Base-by-base conservation (phyloP, 2,329 filamentous ascomycete species). In the Anisogramma anomala region DNA sequence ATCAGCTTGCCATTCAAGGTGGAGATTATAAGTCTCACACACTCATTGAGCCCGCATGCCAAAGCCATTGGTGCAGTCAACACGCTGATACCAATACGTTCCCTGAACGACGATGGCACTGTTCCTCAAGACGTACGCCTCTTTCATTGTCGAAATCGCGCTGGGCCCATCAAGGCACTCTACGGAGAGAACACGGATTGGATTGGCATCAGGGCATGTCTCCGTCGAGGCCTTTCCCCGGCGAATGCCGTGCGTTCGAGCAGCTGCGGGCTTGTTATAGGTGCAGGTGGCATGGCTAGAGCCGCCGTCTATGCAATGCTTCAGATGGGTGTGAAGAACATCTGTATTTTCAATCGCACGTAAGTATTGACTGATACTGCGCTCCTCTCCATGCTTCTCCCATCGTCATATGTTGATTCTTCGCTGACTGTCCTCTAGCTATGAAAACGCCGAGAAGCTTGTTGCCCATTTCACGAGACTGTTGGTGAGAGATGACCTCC, bases 141-240 rank as follows among this genome's bases (percentile, higher is more conserved):
- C 14, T 67, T 68, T 45, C 60, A 63, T n/a, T 68, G 74, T 45
- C 67, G 74, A 41, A 79, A 79, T 47, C 69, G 75, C 32, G 69
- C 77, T 1, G 82, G 82, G 0, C 72, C 77, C 0, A 73, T 85
- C 6, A 72, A 73, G 47, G 80, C 78, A 0, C 65, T 87, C 0
- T 84, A 85, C 48, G 84, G 82, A 1, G 82, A 87, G 44, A 88
- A 88, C 45, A 87, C 82, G 0, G 83, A 88, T 56, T 88, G 83
- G 79, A 81, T 86, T 25, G 83, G 83, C 4, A 83, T 88, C 31
- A 67, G 79, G 39, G 81, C 79, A 3, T 86, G 81, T 53, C 73
- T 88, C 31, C 71, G 78, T 5, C 69, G 81, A 23, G 82, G 82
- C 2, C 64, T 87, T 2, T 86, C 82, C 1, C 83, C 83, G 0